These are phyloP conservation scores for Fraxinus sp. DNA, from an alignment of 305 asterid genomes.

Conservation along the genomic window DNA sequence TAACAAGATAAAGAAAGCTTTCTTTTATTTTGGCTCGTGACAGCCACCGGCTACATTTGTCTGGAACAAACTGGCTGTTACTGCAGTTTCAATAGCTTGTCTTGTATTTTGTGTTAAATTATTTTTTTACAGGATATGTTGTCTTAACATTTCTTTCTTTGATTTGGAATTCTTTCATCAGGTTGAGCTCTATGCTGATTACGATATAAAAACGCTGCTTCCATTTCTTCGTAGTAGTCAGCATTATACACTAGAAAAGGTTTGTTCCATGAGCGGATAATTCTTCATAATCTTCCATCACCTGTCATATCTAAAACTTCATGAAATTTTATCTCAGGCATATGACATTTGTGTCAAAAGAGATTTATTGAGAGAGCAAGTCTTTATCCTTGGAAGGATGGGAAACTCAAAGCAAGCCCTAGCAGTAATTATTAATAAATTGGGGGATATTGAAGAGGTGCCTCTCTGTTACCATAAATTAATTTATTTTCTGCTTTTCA, in stretches of 20 bases:
- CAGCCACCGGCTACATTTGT: background rate
- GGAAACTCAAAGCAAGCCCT: conserved; percentile 89
- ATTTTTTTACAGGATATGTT: background rate
- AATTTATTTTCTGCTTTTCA: conserved; percentile 11
- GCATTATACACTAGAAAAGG: conserved; percentile 97
- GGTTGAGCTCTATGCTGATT: conserved; percentile 98
- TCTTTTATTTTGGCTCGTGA: background rate
- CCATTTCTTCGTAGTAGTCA: conserved; percentile 95
- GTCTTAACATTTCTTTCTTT: conserved; percentile 19
- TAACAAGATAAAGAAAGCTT: background rate
- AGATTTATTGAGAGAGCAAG: conserved; percentile 79
- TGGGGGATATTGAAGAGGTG: conserved; percentile 93
- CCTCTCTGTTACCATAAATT: conserved; percentile 21
- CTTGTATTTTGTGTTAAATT: background rate
- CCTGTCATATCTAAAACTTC: conserved; percentile 23
- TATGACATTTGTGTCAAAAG: conserved; percentile 76
- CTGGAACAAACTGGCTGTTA: background rate
- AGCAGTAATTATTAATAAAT: conserved; percentile 76
- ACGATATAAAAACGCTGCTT: conserved; percentile 81
- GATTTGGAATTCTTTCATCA: conserved; percentile 31
- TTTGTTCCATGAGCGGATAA: conserved; percentile 28
- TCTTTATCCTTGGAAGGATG: conserved; percentile 97
- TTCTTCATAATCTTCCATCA: conserved; percentile 16
- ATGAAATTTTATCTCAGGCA: conserved; percentile 55
- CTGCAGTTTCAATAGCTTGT: background rate